Evolutionary conservation across 1,139 yeast genomes (phyloP), one percentile per base, ranked within the genome.

Genomic region (Arxiozyma slooffiae): DNA sequence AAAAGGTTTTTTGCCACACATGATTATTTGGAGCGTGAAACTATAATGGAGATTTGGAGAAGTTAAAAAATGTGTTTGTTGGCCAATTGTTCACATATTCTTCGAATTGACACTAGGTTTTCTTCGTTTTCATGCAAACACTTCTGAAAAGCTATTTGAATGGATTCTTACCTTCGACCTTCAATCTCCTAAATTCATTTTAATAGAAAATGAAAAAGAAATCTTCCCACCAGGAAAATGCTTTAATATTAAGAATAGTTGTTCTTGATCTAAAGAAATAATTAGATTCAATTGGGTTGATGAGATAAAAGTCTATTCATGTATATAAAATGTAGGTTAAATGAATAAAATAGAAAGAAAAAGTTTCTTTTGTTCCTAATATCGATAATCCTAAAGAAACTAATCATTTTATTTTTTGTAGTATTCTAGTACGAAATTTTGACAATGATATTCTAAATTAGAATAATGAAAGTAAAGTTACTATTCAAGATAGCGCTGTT

Each of bases 11-110:
- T 89, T 38, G 99, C 98, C 0, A 94, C 99, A 0, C 98, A 98
- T 0, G 99, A 94, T 64, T 94, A 94, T 67, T 76, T 94, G 41
- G 95, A 98, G 0, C 99, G 98, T 0, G 99, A 94, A 64, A 90
- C 97, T 0, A 88, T 94, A 55, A 74, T 78, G 46, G 97, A 97
- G 36, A 75, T 76, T n/a, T 7, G 87, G 88, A 0, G 97, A 92
- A 65, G 88, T 83, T 55, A 92, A 83, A 58, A 79, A 84, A 43
- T 82, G 95, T 39, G 99, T 94, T 71, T 94, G 98, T 98, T 94
- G 98, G 98, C 87, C 97, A 1, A 78, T 90, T 44, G 99, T 98
- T 0, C 90, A 97, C 68, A 89, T 94, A 52, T 69, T 90, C 50
- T 94, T 92, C 71, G 99, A 94, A 67, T 84, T 92, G 62, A 68